These are phyloP conservation scores for Corynascus novoguineensis DNA, from an alignment of 495 filamentous ascomycete genomes.

Conservation along the genomic window DNA sequence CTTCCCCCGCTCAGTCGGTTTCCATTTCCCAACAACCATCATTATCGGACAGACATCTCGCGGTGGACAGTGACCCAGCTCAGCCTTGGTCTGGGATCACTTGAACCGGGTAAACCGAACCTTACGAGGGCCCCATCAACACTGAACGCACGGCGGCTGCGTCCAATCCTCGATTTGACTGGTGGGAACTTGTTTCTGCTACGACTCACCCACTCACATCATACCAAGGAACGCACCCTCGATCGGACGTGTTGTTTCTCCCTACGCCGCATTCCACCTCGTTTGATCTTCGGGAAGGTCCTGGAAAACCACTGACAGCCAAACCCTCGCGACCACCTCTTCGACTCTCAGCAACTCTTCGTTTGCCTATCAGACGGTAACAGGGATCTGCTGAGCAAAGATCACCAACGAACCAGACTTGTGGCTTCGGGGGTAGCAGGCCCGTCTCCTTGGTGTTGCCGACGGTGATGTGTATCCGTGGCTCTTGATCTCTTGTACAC, in stretches of 20 bases:
- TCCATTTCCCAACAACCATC: slow-evolving; percentile 4
- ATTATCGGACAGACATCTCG: slow-evolving; percentile 12
- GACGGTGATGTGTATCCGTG: slow-evolving; percentile 19
- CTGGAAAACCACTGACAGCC: not conserved
- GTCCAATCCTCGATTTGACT: slow-evolving; percentile 35
- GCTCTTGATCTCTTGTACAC: slow-evolving; percentile 17
- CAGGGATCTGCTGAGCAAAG: slow-evolving; percentile 25
- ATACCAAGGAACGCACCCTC: slow-evolving; percentile 16
- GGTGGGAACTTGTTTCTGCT: slow-evolving; percentile 22
- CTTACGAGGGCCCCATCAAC: slow-evolving; percentile 10
- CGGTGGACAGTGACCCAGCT: slow-evolving; percentile 9
- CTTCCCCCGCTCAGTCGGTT: slow-evolving; percentile 10
- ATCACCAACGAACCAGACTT: slow-evolving; percentile 23
- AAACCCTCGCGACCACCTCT: not conserved
- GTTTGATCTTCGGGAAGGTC: slow-evolving; percentile 27
- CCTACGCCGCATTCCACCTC: slow-evolving; percentile 9
- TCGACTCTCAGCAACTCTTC: not conserved
- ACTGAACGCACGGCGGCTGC: slow-evolving; percentile 12
- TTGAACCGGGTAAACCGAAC: slow-evolving; percentile 11
- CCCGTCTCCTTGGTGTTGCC: slow-evolving; percentile 18
- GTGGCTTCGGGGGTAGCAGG: slow-evolving; percentile 18
- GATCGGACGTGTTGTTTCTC: slow-evolving; percentile 13
- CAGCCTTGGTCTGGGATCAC: slow-evolving; percentile 17
- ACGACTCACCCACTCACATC: slow-evolving; percentile 25
- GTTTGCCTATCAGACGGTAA: not conserved